phyloP scores from a whole-genome alignment of 108 stramenopile genomes.

The Skeletonema menzelii region DNA sequence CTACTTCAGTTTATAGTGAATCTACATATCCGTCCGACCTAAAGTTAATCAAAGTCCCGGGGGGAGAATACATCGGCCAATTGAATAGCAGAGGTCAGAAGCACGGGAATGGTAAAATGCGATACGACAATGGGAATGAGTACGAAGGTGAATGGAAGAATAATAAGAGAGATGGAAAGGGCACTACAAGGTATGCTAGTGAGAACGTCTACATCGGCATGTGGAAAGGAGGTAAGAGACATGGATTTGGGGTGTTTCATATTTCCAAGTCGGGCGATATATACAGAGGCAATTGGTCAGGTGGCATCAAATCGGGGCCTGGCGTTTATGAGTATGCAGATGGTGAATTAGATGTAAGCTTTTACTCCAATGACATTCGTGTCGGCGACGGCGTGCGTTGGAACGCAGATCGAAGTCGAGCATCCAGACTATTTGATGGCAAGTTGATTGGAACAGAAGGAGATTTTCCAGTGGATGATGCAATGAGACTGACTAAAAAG shows the following conservation, averaged over 20 bases:
- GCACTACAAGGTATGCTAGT: conserved; percentile 27
- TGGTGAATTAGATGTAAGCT: conserved; percentile 39
- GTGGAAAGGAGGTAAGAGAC: conserved; percentile 6
- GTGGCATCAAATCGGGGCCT: conserved; percentile 31
- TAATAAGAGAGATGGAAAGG: conserved; percentile 43
- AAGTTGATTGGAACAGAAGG: conserved; percentile 25
- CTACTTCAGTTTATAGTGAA: not conserved
- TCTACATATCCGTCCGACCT: not conserved
- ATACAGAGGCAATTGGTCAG: conserved; percentile 33
- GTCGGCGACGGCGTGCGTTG: conserved; percentile 42
- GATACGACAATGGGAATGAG: conserved; percentile 29
- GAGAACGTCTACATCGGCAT: conserved; percentile 5
- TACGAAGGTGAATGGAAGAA: conserved; percentile 40
- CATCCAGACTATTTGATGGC: conserved; percentile 28
- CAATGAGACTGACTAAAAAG: conserved; percentile 28
- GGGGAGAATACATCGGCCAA: conserved; percentile 32
- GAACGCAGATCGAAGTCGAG: conserved; percentile 24
- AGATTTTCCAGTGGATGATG: conserved; percentile 23
- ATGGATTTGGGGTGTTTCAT: conserved; percentile 41
- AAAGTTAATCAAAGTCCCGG: conserved; percentile 24
- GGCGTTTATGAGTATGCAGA: conserved; percentile 41
- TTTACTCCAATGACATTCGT: conserved; percentile 30
- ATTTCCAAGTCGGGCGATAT: conserved; percentile 39
- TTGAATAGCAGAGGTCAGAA: conserved; percentile 15
- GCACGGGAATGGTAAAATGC: conserved; percentile 28